phyloP scores from a whole-genome alignment of 169 alveolate species.

The Eimeria maxima region DNA sequence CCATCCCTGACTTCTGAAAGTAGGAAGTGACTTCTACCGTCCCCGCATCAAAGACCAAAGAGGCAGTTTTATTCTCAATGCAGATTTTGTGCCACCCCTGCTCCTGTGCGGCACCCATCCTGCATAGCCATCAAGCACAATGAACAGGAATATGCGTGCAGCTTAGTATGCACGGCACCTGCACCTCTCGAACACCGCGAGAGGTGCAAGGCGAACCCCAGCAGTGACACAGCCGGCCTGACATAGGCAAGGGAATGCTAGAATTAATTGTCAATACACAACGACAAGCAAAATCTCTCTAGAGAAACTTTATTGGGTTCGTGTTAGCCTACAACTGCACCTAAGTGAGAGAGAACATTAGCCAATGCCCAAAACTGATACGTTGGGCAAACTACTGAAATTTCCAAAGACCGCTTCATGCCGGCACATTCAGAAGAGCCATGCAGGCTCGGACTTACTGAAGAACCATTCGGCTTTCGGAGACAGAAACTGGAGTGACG shows the following conservation, averaged over 20 bases:
- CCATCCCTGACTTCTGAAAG: conserved; percentile 73
- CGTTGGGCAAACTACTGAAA: background rate
- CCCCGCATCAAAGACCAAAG: conserved; percentile 73
- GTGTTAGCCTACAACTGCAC: background rate
- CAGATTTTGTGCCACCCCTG: conserved; percentile 73
- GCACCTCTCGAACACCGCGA: background rate
- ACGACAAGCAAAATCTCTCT: background rate
- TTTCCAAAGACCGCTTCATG: background rate
- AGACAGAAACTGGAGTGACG: conserved; percentile 30
- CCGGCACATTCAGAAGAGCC: background rate
- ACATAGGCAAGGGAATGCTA: background rate
- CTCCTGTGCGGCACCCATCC: background rate
- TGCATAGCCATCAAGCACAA: background rate
- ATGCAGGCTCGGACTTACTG: conserved; percentile 29
- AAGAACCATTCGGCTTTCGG: conserved; percentile 76
- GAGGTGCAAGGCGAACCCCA: background rate
- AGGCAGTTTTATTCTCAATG: conserved; percentile 16
- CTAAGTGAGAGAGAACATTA: background rate
- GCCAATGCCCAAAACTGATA: background rate
- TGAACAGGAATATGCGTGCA: background rate
- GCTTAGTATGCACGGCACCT: background rate
- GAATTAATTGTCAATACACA: background rate
- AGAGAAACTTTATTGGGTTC: background rate
- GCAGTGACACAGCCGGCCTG: background rate
- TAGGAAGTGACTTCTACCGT: conserved; percentile 45